Evolutionary conservation across 1,139 yeast species (phyloP).

Genomic region (Kurtzmaniella quercitrusa): DNA sequence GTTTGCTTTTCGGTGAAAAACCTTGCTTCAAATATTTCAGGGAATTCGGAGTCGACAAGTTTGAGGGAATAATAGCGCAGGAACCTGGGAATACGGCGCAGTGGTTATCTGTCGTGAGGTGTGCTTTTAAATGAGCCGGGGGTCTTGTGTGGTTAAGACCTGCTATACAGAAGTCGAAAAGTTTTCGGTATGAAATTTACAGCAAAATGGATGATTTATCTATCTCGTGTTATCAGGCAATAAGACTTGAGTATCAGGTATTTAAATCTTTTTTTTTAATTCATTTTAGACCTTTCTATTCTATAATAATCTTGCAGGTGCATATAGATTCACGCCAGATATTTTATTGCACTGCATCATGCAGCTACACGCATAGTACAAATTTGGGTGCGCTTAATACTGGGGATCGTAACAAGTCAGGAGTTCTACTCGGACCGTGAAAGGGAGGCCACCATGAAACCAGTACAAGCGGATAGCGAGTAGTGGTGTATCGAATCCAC

Average conservation of each 20-base stretch:
- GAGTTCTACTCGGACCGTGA: too few relatives aligned
- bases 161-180: not conserved
- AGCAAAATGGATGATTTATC: not conserved
- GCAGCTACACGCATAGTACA: not conserved
- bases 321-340: not conserved
- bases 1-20: not conserved
- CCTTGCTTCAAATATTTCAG: not conserved
- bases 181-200: not conserved
- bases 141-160: not conserved
- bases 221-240: not conserved
- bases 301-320: not conserved
- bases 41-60: too few relatives aligned
- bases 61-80: too few relatives aligned
- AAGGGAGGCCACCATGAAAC: too few relatives aligned
- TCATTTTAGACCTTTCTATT: not conserved
- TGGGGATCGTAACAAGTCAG: not conserved
- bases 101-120: too few relatives aligned
- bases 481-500: too few relatives aligned
- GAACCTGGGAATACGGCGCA: too few relatives aligned
- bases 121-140: too few relatives aligned
- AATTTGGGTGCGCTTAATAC: not conserved
- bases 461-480: too few relatives aligned
- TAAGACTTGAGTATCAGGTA: not conserved
- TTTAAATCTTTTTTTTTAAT: not conserved
- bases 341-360: not conserved